Conservation (phyloP, 2,329 filamentous ascomycete genomes). For the Fusarium pininemorale region DNA sequence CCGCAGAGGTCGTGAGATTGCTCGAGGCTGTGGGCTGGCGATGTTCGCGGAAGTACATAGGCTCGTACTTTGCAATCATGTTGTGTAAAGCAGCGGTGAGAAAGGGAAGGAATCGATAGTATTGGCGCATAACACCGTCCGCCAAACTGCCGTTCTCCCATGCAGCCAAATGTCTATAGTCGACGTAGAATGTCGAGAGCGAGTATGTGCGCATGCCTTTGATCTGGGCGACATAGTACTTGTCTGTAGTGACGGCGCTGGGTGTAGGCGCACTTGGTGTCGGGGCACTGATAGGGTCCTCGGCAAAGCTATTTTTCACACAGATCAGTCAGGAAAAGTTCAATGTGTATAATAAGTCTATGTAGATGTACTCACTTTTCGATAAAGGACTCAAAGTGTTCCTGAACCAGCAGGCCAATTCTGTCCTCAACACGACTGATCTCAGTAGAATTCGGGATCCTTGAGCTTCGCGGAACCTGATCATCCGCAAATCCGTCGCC, state of each 20-base stretch:
- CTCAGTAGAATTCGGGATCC: slow-evolving; percentile 57
- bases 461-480: slow-evolving; percentile 64
- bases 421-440: slow-evolving; percentile 80
- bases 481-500: slow-evolving; percentile 71
- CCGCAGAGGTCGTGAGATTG: slow-evolving; percentile 73
- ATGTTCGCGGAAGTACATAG: slow-evolving; percentile 92
- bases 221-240: slow-evolving; percentile 87
- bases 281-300: slow-evolving; percentile 68
- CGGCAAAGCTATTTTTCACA: slow-evolving; percentile 63
- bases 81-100: slow-evolving; percentile 89
- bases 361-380: slow-evolving; percentile 66
- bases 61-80: slow-evolving; percentile 93
- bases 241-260: slow-evolving; percentile 78
- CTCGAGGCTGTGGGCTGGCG: slow-evolving; percentile 83
- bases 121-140: slow-evolving; percentile 86
- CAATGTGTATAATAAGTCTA: neutral
- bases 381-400: slow-evolving; percentile 82
- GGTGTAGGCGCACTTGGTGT: slow-evolving; percentile 67
- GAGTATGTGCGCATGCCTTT: slow-evolving; percentile 77
- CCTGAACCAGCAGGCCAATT: slow-evolving; percentile 77
- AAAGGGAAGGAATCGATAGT: slow-evolving; percentile 95
- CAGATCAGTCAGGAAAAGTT: neutral
- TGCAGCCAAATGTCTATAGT: slow-evolving; percentile 83
- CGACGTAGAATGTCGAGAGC: slow-evolving; percentile 87
- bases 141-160: slow-evolving; percentile 84